A percentile compares a stretch with the other conserved stretches of the same genome.
These are phyloP conservation scores for Secale cereale DNA, from an alignment of 176 grass and related monocot species.

Conservation along the genomic window DNA sequence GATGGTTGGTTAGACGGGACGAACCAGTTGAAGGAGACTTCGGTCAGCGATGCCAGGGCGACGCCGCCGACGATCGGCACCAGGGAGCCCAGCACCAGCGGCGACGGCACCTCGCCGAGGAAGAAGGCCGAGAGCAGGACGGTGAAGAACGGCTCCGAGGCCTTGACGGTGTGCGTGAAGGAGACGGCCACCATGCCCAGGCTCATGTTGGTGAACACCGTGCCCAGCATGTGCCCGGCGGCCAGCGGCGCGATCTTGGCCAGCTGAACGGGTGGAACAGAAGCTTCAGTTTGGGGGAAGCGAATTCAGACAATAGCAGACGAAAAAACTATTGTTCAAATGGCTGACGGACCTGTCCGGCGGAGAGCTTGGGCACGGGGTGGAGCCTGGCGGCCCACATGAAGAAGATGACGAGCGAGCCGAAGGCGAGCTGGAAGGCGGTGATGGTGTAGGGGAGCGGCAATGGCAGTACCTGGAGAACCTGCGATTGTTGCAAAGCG, in stretches of 20 bases:
- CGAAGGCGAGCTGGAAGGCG: slow-evolving; percentile 70
- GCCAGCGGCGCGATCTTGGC: slow-evolving; percentile 66
- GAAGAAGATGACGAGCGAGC: slow-evolving; percentile 61
- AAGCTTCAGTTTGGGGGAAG: background rate
- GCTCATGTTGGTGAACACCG: slow-evolving; percentile 94
- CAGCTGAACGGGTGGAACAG: slow-evolving; percentile 39
- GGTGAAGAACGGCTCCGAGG: slow-evolving; percentile 90
- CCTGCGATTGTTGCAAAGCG: slow-evolving; percentile 22
- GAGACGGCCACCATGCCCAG: slow-evolving; percentile 86
- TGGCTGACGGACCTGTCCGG: slow-evolving; percentile 41
- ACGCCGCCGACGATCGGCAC: slow-evolving; percentile 80
- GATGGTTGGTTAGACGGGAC: background rate
- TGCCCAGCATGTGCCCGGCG: slow-evolving; percentile 75
- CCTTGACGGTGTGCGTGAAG: slow-evolving; percentile 95
- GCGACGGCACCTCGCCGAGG: slow-evolving; percentile 66
- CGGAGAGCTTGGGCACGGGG: slow-evolving; percentile 50
- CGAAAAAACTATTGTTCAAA: background rate
- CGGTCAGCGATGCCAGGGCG: slow-evolving; percentile 65
- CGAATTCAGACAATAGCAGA: background rate
- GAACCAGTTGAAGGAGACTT: slow-evolving; percentile 81
- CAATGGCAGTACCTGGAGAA: slow-evolving; percentile 55
- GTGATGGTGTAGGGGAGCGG: slow-evolving; percentile 82
- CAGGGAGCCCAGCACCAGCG: slow-evolving; percentile 60
- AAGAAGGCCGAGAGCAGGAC: slow-evolving; percentile 85
- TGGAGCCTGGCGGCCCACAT: slow-evolving; percentile 72